Base-by-base conservation (phyloP, 345 rosid genomes). In the Brassica carinata region DNA sequence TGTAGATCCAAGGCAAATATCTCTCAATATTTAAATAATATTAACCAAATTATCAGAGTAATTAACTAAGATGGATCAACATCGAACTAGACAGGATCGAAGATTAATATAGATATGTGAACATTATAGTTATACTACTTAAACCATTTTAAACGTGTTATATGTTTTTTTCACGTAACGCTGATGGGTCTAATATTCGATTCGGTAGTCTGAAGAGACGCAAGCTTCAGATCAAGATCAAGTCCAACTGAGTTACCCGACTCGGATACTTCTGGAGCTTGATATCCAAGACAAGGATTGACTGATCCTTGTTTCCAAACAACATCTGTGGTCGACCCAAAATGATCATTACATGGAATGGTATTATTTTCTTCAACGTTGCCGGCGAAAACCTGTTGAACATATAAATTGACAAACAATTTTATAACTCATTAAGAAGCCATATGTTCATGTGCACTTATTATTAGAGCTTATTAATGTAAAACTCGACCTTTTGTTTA, bases 171-270 rank as follows among this genome's bases (percentile, higher is more conserved):
- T 80, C 48, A 81, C 40, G 80, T 81, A 64, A 81, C 83, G 53
- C 73, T 71, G 15, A 81, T 75, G 58, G 80, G 72, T 81, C 80
- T 76, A 64, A 17, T 57, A 64, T 31, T 80, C n/a, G 76, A 63
- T 51, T 29, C 40, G 1, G 83, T 31, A 75, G 83, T 53, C 26
- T 75, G 80, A 75, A 71, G 74, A 11, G 76, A 75, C 23, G 77
- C 73, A 71, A 81, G 80, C 80, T 75, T 81, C 40, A 81, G 69
- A 27, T 81, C 83, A 75, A 81, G 83, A 75, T 81, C 83, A 53
- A 71, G 73, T 64, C 73, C 83, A 64, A 73, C 67, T 14, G 66
- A 55, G 29, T 64, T 70, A 71, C 43, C 69, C 73, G 80, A 40
- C 77, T 34, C 76, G 55, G 73, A 34, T 57, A 62, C 26, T 8